Conservation (phyloP, 805 yeast species). For the Candida dajiaensis region DNA sequence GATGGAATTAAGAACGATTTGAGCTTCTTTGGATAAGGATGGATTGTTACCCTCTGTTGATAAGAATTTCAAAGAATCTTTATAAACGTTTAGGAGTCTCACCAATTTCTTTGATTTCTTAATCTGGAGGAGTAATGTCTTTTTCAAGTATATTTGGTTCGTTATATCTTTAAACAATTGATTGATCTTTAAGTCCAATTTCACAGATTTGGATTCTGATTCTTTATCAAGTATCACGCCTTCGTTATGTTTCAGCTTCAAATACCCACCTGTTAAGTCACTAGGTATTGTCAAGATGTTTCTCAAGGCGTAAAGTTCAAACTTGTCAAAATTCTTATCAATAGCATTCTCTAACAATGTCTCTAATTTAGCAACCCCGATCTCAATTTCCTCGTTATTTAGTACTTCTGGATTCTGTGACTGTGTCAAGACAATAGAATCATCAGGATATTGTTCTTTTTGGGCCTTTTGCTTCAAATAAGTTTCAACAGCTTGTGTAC, state of each 20-base stretch:
- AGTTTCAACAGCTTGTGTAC: constrained; percentile 72
- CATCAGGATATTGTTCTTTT: constrained; percentile 16
- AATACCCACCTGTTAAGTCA: constrained; percentile 49
- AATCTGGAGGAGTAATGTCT: constrained; percentile 34
- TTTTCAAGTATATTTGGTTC: constrained; percentile 38
- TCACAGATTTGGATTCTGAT: constrained; percentile 15
- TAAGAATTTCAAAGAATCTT: constrained; percentile 27
- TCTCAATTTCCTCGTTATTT: constrained; percentile 37
- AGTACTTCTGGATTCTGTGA: constrained; percentile 1
- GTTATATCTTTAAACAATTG: constrained; percentile 34
- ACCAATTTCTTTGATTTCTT: constrained; percentile 33
- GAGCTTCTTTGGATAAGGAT: constrained; percentile 6
- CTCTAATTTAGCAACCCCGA: constrained; percentile 81
- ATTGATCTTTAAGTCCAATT: constrained; percentile 28
- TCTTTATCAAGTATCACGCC: constrained; percentile 30
- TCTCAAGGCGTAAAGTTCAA: constrained; percentile 75
- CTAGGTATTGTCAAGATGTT: constrained; percentile 69
- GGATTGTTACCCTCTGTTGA: constrained; percentile 4
- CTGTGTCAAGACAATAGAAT: constrained; percentile 8
- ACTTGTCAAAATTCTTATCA: constrained; percentile 78
- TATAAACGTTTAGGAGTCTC: constrained; percentile 28
- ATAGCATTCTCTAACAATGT: constrained; percentile 67
- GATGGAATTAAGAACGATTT: constrained; percentile 27
- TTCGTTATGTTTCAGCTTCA: constrained; percentile 64
- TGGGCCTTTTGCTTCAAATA: constrained; percentile 38